These are phyloP conservation scores for Gillenia trifoliata DNA, from an alignment of 306 rosid genomes.

Conservation along the genomic window DNA sequence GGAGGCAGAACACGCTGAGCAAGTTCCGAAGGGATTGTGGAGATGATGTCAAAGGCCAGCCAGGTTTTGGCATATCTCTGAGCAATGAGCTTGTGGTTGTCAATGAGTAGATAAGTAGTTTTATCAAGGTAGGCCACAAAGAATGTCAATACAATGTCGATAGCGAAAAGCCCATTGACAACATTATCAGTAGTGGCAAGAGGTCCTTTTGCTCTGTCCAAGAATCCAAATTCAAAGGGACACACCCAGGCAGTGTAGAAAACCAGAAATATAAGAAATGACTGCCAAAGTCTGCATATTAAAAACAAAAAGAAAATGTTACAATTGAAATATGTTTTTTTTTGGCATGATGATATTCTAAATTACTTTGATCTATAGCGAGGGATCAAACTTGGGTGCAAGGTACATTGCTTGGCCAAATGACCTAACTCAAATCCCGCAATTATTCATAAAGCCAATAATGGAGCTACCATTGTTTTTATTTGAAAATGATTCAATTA, in stretches of 20 bases:
- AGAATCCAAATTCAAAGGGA: constrained; percentile 83
- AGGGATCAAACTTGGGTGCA: neutral
- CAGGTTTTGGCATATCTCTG: constrained; percentile 52
- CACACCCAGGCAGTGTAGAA: constrained; percentile 77
- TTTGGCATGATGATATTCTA: neutral
- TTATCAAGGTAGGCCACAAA: constrained; percentile 73
- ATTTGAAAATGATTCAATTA: too few relatives aligned
- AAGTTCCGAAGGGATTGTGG: constrained; percentile 56
- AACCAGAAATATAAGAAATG: constrained; percentile 49
- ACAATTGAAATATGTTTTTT: neutral
- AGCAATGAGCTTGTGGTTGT: constrained; percentile 42
- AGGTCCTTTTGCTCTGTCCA: constrained; percentile 15
- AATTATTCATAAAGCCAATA: neutral
- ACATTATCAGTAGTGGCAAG: constrained; percentile 48
- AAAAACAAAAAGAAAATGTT: neutral
- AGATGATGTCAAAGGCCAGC: constrained; percentile 56
- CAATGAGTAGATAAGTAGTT: constrained; percentile 45
- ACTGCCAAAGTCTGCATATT: constrained; percentile 53
- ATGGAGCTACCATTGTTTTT: neutral
- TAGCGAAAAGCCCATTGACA: constrained; percentile 49
- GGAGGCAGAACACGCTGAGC: constrained; percentile 30
- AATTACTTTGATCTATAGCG: neutral
- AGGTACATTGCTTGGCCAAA: neutral
- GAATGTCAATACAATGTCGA: constrained; percentile 66
- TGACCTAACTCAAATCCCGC: neutral